phyloP scores from a whole-genome alignment of 1,284 basidiomycete genomes.

The Bjerkandera adusta region DNA sequence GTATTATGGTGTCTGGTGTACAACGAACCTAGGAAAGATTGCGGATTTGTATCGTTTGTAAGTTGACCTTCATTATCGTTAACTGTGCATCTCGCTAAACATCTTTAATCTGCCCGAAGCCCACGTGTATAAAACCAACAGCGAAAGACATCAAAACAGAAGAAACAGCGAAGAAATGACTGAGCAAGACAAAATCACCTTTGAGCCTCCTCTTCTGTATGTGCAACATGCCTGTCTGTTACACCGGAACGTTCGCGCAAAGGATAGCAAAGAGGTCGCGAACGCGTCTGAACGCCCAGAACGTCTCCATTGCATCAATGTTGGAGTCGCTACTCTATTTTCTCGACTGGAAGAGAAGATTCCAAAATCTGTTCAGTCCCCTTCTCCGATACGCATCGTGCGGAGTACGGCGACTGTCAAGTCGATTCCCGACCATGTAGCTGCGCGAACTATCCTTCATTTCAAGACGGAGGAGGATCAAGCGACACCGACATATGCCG shows the following conservation, averaged over 20 bases:
- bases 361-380: background rate
- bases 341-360: conserved; percentile 56
- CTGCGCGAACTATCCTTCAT: conserved; percentile 1
- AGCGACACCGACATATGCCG: background rate
- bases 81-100: too few species aligned
- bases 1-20: too few species aligned
- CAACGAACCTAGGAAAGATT: too few species aligned
- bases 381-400: conserved; percentile 1
- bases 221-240: conserved; percentile 69
- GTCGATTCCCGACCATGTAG: background rate
- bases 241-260: conserved; percentile 79
- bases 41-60: too few species aligned
- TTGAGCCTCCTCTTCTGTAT: too few species aligned
- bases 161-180: too few species aligned
- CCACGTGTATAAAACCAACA: too few species aligned
- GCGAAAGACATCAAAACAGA: too few species aligned
- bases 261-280: conserved; percentile 68
- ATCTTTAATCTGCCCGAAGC: too few species aligned
- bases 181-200: too few species aligned
- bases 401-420: background rate
- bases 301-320: conserved; percentile 76
- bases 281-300: conserved; percentile 85
- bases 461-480: conserved; percentile 1
- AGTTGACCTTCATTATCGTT: too few species aligned
- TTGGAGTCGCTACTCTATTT: conserved; percentile 78